Percentiles rank a stretch among this genome's conserved stretches.
These are phyloP conservation scores for Akanthomyces uredinophilus DNA, from an alignment of 2,329 filamentous ascomycete species.

Conservation along the genomic window DNA sequence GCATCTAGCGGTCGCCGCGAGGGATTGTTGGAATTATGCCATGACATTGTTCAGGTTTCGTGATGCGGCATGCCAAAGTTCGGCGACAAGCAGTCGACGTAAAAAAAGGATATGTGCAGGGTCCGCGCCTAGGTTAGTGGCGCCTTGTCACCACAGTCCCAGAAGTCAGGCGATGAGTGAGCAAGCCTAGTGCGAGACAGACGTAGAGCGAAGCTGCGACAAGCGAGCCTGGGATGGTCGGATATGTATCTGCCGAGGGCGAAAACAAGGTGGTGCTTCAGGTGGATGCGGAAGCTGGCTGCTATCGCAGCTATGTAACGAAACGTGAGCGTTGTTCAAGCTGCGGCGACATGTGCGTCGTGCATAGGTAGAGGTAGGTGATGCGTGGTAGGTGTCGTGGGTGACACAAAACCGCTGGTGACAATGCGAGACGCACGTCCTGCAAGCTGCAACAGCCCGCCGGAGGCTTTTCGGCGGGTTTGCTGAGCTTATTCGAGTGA, in stretches of 20 bases:
- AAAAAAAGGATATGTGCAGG: neutral
- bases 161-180: neutral
- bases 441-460: neutral
- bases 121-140: neutral
- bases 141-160: neutral
- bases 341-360: neutral
- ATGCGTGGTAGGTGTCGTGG: neutral
- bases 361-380: neutral
- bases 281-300: neutral
- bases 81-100: neutral
- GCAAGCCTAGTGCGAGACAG: neutral
- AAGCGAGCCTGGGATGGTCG: neutral
- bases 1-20: neutral
- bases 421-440: neutral
- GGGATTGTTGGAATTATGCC: conserved; percentile 7
- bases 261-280: neutral
- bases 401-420: neutral
- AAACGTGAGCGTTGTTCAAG: neutral
- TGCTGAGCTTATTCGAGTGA: neutral
- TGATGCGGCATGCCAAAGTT: neutral
- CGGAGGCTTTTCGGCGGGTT: neutral
- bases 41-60: conserved; percentile 3
- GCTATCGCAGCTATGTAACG: neutral
- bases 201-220: neutral
- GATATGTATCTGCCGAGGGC: neutral